Evolutionary conservation across 495 filamentous ascomycete species (phyloP).

Genomic region (Xylaria curta): DNA sequence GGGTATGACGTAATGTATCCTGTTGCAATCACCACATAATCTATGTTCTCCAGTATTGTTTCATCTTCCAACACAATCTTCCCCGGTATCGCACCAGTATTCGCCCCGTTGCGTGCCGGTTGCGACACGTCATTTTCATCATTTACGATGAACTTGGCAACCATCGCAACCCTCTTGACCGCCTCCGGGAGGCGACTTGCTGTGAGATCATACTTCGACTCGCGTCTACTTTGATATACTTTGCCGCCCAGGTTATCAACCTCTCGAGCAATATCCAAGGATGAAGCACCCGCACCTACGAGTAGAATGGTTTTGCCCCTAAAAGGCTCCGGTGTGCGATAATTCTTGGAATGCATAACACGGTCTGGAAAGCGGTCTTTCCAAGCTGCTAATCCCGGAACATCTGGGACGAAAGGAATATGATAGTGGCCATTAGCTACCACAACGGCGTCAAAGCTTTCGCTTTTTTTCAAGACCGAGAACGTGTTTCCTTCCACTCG

Average conservation of each 20-base stretch:
- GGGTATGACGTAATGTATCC: conserved; percentile 69
- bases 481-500: conserved; percentile 32
- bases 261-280: conserved; percentile 65
- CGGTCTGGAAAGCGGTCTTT: conserved; percentile 57
- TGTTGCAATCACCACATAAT: conserved; percentile 66
- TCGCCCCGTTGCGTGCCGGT: conserved; percentile 10
- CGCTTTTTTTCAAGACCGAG: conserved; percentile 34
- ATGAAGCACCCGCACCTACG: conserved; percentile 66
- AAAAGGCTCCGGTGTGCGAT: conserved; percentile 58
- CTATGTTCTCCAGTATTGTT: conserved; percentile 55
- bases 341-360: conserved; percentile 67
- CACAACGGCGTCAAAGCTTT: conserved; percentile 63
- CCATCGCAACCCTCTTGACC: conserved; percentile 57
- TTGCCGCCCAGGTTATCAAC: conserved; percentile 54
- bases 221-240: conserved; percentile 65
- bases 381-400: conserved; percentile 58
- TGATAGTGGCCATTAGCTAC: conserved; percentile 67
- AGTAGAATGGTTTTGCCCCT: conserved; percentile 60
- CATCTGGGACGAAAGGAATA: conserved; percentile 61
- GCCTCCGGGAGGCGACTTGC: conserved; percentile 55
- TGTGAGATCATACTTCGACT: conserved; percentile 63
- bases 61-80: conserved; percentile 43
- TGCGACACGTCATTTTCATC: conserved; percentile 32
- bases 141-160: conserved; percentile 42
- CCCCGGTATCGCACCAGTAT: conserved; percentile 32